Base-by-base conservation (phyloP, 2,329 filamentous ascomycete genomes). In the Beauveria bassiana region DNA sequence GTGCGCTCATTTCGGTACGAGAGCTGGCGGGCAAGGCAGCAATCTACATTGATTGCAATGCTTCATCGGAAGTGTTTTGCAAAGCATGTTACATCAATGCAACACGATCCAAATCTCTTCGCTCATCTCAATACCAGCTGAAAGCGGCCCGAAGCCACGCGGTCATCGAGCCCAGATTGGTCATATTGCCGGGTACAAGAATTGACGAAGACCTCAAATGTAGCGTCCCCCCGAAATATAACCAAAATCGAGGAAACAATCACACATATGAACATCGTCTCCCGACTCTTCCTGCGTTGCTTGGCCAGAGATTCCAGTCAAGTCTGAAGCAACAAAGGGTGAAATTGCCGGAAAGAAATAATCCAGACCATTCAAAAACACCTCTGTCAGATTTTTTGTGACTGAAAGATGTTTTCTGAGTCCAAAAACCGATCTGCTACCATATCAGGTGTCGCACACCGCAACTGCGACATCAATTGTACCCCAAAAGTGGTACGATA, bases 401-500 rank as follows among this genome's bases (percentile, higher is more conserved):
- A 73, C 77, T 1, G 76, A 78, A 62, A 72, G 74, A 2, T 75
- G 71, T 0, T 66, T 75, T 14, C 18, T 74, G 12, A 28, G 49
- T 34, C 20, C 67, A 18, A 43, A 68, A 1, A 71, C 34, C 77
- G 74, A 74, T 64, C 46, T 2, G 70, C 68, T 0, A 68, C 69
- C 1, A 42, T 64, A 5, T 65, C 68, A 5, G 73, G 76, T 52
- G 67, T 69, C 7, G 69, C 72, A 1, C 66, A 72, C 5, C 66
- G 66, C 24, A 61, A 68, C n/a, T 68, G 68, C 1, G 68, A 72
- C 10, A n/a, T 64, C 9, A 64, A 70, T 34, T 34, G 31, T 10
- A 62, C 61, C 2, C 58, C 71, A 0, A 74, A 75, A 10, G 31
- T 34, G 31, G 31, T 34, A 54, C 65, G 65, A 10, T 66, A 68